These are phyloP conservation scores for Synchytrium microbalum DNA, from an alignment of 371 early-diverging fungal species.

Conservation along the genomic window DNA sequence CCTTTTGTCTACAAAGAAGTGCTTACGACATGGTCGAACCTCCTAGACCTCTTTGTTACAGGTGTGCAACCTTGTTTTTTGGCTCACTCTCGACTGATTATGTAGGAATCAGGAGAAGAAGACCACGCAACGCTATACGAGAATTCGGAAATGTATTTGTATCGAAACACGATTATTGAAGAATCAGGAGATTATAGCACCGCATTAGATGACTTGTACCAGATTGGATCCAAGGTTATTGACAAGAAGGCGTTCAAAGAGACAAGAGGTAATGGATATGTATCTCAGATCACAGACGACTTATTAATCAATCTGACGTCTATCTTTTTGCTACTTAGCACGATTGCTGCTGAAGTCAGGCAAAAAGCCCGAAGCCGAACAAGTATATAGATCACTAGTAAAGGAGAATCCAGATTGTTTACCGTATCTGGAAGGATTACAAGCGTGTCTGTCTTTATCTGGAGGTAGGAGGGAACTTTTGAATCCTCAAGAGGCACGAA, in stretches of 20 bases:
- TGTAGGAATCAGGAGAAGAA: constrained; percentile 10
- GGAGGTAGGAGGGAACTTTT: constrained; percentile 8
- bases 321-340: constrained; percentile 33
- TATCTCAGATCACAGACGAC: not conserved
- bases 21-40: no score
- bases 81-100: constrained; percentile 7
- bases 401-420: constrained; percentile 73
- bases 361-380: constrained; percentile 63
- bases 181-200: constrained; percentile 64
- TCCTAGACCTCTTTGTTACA: not conserved
- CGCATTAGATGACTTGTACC: constrained; percentile 68
- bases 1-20: no score
- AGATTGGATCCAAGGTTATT: constrained; percentile 58
- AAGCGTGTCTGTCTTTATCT: constrained; percentile 40
- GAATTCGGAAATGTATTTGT: constrained; percentile 69
- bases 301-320: not conserved
- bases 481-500: not conserved
- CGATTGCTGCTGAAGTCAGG: constrained; percentile 61
- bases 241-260: constrained; percentile 67
- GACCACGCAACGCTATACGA: constrained; percentile 52
- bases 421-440: constrained; percentile 59
- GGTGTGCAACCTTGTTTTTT: not conserved
- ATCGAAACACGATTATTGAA: constrained; percentile 67
- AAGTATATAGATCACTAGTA: constrained; percentile 62
- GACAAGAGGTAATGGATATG: constrained; percentile 23